Percentiles rank a stretch among this genome's conserved stretches.
Conservation (phyloP, 1,284 basidiomycete genomes). For the Trametes sp. region DNA sequence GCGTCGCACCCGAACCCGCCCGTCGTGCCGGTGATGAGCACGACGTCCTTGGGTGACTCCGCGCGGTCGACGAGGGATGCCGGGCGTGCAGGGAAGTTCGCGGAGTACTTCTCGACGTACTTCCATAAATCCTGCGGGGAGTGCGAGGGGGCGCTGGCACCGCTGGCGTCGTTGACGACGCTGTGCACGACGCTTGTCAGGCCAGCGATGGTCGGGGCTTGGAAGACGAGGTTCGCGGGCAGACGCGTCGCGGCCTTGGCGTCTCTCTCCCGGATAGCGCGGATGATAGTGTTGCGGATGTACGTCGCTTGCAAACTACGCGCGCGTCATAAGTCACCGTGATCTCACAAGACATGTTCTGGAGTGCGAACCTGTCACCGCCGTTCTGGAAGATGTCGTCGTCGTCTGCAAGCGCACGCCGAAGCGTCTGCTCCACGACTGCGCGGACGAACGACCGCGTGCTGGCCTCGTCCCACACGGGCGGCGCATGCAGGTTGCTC, state of each 20-base stretch:
- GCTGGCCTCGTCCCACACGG: constrained; percentile 35
- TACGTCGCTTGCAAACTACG: constrained; percentile 44
- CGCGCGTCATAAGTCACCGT: background rate
- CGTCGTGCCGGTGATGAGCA: constrained; percentile 40
- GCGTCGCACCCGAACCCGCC: constrained; percentile 35
- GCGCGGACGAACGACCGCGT: constrained; percentile 36
- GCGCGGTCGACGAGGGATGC: background rate
- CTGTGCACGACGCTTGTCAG: constrained; percentile 38
- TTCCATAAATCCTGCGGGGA: constrained; percentile 19
- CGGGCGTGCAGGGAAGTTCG: constrained; percentile 18
- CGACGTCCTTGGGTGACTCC: constrained; percentile 16
- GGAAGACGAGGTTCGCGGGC: constrained; percentile 45
- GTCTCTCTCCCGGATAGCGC: constrained; percentile 32
- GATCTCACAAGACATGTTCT: background rate
- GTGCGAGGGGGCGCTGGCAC: constrained; percentile 28
- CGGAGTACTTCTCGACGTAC: constrained; percentile 24
- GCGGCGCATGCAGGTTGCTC: constrained; percentile 33
- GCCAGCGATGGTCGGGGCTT: constrained; percentile 41
- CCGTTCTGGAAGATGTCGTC: constrained; percentile 49
- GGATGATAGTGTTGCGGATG: constrained; percentile 44
- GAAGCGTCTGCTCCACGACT: constrained; percentile 37
- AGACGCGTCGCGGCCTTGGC: constrained; percentile 25
- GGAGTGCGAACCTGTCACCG: constrained; percentile 46
- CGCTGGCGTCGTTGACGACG: constrained; percentile 26
- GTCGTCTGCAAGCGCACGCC: constrained; percentile 30